Base-by-base conservation (phyloP, 2,329 filamentous ascomycete species). In the Nemania bipapillata region DNA sequence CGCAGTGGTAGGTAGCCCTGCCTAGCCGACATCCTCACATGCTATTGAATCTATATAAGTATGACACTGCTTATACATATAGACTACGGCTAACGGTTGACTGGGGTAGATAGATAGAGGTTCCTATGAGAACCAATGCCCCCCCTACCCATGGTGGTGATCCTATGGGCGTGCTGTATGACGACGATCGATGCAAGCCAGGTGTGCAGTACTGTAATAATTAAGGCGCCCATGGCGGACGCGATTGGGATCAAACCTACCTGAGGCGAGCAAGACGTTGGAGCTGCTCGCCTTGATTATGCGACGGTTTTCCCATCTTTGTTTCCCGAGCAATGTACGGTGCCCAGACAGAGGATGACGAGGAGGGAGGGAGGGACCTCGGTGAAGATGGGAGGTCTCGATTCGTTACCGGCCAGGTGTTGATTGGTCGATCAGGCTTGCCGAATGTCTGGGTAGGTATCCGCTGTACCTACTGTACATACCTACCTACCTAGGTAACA, bases 161-260 rank as follows among this genome's bases (percentile, higher is more conserved):
- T 50, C 47, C 47, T 50, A 50, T 50, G 30, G n/a, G 30, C 30
- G 30, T 9, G 9, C 30, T 32, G n/a, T 32, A 32, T 4, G 57
- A 45, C 35, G 55, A 58, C 32, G 63, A 57, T 54, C 52, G 55
- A 64, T 57, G 62, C 56, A 65, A 56, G 54, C 50, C 65, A 63
- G 50, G 65, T 57, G 37, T n/a, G 3, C 24, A 28, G 22, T n/a
- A n/a, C 24, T 50, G 65, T 37, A 61, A 50, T 54, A 50, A 61
- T 45, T 54, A 50, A 47, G 60, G 53, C 62, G 57, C 28, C n/a
- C 45, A 67, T 63, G 63, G n/a, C n/a, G n/a, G n/a, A n/a, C 49
- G 54, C 37, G 32, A 35, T 49, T 12, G 59, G 30, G 30, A 63
- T 56, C 47, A 54, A 65, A 32, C 42, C 30, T 32, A 47, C 24